Percentiles rank a stretch among this genome's conserved stretches.
Conservation (phyloP, 2,329 filamentous ascomycete genomes). For the Penicillium corylophilum region DNA sequence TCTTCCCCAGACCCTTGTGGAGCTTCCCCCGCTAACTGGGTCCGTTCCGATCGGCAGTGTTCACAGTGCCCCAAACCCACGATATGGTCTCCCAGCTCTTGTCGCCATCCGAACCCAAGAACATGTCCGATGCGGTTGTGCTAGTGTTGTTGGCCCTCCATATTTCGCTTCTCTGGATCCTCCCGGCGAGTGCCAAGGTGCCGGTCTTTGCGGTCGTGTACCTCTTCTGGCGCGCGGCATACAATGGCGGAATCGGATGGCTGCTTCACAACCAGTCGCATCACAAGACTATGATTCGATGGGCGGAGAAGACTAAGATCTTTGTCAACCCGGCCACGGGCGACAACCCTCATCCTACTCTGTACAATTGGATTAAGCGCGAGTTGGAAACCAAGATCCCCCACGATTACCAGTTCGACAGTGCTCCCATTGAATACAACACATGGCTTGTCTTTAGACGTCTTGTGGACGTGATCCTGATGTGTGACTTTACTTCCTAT, state of each 20-base stretch:
- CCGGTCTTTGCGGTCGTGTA: slow-evolving; percentile 81
- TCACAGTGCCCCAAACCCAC: slow-evolving; percentile 91
- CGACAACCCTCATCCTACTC: slow-evolving; percentile 74
- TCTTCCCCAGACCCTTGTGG: slow-evolving; percentile 2
- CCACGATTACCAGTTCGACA: slow-evolving; percentile 88
- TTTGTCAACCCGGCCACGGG: slow-evolving; percentile 83
- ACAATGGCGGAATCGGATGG: slow-evolving; percentile 92
- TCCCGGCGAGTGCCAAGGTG: slow-evolving; percentile 68
- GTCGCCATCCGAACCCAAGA: slow-evolving; percentile 92
- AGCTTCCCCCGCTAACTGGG: slow-evolving; percentile 19
- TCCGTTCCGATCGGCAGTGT: slow-evolving; percentile 60
- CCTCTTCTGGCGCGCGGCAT: slow-evolving; percentile 86
- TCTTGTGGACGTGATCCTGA: slow-evolving; percentile 92
- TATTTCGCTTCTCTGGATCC: slow-evolving; percentile 68
- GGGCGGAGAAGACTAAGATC: slow-evolving; percentile 81
- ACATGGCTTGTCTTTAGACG: slow-evolving; percentile 96
- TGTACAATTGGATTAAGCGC: slow-evolving; percentile 80
- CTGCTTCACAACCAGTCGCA: slow-evolving; percentile 88
- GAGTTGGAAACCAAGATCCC: slow-evolving; percentile 95
- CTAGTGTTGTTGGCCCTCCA: slow-evolving; percentile 74
- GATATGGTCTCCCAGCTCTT: slow-evolving; percentile 99
- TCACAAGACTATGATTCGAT: slow-evolving; percentile 78
- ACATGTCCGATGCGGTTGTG: slow-evolving; percentile 79
- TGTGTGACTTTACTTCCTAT: slow-evolving; percentile 98
- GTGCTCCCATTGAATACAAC: slow-evolving; percentile 96